A percentile compares a stretch with the other conserved stretches of the same genome.
phyloP scores from a whole-genome alignment of 1,284 basidiomycete species.

The Rhizopogon parksii region DNA sequence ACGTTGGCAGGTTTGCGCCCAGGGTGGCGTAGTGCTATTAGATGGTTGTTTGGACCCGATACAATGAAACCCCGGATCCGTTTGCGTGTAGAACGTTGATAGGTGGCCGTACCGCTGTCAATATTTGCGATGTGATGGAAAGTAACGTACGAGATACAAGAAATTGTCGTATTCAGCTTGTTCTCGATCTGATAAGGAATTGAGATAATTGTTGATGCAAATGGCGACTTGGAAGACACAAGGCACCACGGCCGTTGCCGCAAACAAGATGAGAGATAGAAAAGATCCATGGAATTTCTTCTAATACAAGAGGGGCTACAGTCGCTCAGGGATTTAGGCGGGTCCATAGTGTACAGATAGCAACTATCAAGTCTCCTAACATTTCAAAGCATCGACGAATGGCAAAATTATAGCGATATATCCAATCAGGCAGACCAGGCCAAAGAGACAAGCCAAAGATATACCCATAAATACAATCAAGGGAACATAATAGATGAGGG shows the following conservation, averaged over 20 bases:
- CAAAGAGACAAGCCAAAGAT: slow-evolving; percentile 13
- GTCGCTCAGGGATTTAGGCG: slow-evolving; percentile 16
- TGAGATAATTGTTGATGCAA: background rate
- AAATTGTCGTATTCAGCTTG: background rate
- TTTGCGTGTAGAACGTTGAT: slow-evolving; percentile 3
- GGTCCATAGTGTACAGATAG: slow-evolving; percentile 27
- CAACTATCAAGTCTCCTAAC: slow-evolving; percentile 26
- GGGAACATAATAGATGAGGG: slow-evolving; percentile 85
- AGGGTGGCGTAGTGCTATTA: background rate
- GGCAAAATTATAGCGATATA: slow-evolving; percentile 17
- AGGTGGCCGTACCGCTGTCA: slow-evolving; percentile 7
- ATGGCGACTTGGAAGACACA: background rate
- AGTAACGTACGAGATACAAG: slow-evolving; percentile 3
- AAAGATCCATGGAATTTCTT: slow-evolving; percentile 2
- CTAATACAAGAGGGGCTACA: slow-evolving; percentile 27
- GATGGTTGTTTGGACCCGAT: background rate
- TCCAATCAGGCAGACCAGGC: slow-evolving; percentile 25
- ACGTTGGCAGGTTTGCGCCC: slow-evolving; percentile 17
- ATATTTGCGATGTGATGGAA: slow-evolving; percentile 1
- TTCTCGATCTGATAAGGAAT: background rate
- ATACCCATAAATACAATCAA: slow-evolving; percentile 28
- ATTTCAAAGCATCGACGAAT: slow-evolving; percentile 18
- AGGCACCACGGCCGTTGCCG: slow-evolving; percentile 1
- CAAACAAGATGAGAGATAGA: background rate
- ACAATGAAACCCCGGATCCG: background rate